A percentile compares a stretch with the other conserved stretches of the same genome.
Evolutionary conservation across 2,329 filamentous ascomycete genomes (phyloP).

Genomic region (Claviceps sp.): DNA sequence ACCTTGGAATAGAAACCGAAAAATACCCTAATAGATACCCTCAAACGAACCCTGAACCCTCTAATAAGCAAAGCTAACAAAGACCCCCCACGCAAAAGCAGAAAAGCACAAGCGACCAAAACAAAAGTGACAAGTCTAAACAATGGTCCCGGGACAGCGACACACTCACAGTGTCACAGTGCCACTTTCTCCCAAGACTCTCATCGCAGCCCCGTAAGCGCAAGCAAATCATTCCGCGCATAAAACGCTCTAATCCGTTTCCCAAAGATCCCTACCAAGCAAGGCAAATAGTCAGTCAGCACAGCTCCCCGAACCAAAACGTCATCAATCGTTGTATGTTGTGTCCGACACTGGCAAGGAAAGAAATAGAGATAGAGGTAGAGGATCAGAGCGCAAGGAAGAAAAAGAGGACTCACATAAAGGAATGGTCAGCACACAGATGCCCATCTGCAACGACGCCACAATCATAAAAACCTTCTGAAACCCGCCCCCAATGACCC

Average conservation of each 20-base stretch:
- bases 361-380: too few species aligned
- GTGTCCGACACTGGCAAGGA: too few species aligned
- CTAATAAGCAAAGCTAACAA: too few species aligned
- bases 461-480: constrained; percentile 53
- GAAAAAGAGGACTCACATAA: constrained; percentile 49
- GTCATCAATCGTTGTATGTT: too few species aligned
- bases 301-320: not conserved
- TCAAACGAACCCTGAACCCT: too few species aligned
- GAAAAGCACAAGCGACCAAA: not conserved
- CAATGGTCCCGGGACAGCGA: too few species aligned
- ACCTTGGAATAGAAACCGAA: too few species aligned
- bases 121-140: not conserved
- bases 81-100: too few species aligned
- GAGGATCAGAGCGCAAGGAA: not conserved
- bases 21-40: too few species aligned
- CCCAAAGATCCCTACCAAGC: constrained; percentile 53
- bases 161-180: too few species aligned
- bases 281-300: not conserved
- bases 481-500: constrained; percentile 57
- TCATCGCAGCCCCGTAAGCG: constrained; percentile 18
- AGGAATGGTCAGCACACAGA: constrained; percentile 64
- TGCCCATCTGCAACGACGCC: constrained; percentile 60
- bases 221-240: constrained; percentile 58
- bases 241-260: constrained; percentile 67
- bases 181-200: not conserved